phyloP scores from a whole-genome alignment of 2,329 filamentous ascomycete genomes.

The Fusarium chuoi region DNA sequence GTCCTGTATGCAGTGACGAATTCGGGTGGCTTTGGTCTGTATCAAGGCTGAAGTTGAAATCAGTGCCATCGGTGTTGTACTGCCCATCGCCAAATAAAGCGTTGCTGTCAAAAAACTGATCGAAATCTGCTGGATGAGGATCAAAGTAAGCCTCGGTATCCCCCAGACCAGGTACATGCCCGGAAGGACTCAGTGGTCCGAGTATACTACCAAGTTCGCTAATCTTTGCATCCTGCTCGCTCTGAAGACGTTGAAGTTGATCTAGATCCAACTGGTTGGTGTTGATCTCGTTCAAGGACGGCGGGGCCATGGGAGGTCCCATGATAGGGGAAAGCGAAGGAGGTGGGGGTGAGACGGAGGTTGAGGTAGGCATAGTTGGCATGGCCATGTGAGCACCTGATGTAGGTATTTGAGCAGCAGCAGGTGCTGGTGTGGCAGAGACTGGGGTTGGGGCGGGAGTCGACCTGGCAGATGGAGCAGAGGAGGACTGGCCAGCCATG shows the following conservation, averaged over 20 bases:
- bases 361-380: slow-evolving; percentile 34
- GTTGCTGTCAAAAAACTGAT: slow-evolving; percentile 62
- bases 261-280: slow-evolving; percentile 81
- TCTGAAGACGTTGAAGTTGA: slow-evolving; percentile 79
- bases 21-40: slow-evolving; percentile 42
- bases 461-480: slow-evolving; percentile 38
- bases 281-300: slow-evolving; percentile 70
- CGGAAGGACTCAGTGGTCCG: slow-evolving; percentile 82
- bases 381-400: slow-evolving; percentile 31
- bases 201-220: slow-evolving; percentile 79
- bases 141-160: slow-evolving; percentile 54
- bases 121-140: slow-evolving; percentile 56
- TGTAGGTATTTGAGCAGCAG: slow-evolving; percentile 13
- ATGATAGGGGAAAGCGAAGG: slow-evolving; percentile 63
- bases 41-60: slow-evolving; percentile 64
- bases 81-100: slow-evolving; percentile 52
- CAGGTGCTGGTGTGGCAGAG: slow-evolving; percentile 7
- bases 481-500: slow-evolving; percentile 61
- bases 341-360: slow-evolving; percentile 43
- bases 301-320: slow-evolving; percentile 54
- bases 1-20: slow-evolving; percentile 46
- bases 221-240: slow-evolving; percentile 81
- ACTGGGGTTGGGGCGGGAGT: slow-evolving; percentile 29
- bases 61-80: slow-evolving; percentile 56
- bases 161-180: slow-evolving; percentile 77